Percentiles rank a stretch among this genome's conserved stretches.
These are phyloP conservation scores for Pichia kudriavzevii DNA, from an alignment of 1,139 yeast species.

Conservation along the genomic window DNA sequence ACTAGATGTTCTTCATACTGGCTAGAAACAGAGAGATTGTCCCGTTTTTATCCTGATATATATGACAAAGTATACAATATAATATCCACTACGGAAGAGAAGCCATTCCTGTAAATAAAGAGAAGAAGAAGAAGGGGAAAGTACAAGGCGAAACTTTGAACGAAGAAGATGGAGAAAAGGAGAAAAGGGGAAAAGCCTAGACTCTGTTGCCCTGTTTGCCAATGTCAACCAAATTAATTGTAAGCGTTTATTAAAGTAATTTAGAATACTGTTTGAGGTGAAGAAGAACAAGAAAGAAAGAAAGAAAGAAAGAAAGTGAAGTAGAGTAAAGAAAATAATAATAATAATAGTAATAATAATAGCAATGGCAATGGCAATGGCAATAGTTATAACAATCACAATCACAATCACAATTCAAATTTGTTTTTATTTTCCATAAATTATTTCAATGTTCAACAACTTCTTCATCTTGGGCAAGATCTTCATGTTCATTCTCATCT, in stretches of 20 bases:
- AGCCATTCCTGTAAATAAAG: too few relatives aligned
- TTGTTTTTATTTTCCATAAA: too few relatives aligned
- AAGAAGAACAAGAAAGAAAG: conserved; percentile 1
- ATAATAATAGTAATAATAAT: conserved; percentile 1
- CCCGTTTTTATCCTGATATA: too few relatives aligned
- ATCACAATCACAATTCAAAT: too few relatives aligned
- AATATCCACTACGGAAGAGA: too few relatives aligned
- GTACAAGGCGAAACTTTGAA: too few relatives aligned
- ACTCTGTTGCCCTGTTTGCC: background rate
- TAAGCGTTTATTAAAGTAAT: background rate
- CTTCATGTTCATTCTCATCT: background rate
- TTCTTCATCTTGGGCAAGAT: background rate
- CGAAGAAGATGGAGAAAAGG: background rate
- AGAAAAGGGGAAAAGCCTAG: background rate
- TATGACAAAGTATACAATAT: too few relatives aligned
- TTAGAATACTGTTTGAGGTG: background rate
- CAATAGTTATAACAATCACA: too few relatives aligned
- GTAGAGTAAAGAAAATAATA: background rate
- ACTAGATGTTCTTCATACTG: too few relatives aligned
- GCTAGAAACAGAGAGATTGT: too few relatives aligned
- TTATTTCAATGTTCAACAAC: conserved; percentile 8
- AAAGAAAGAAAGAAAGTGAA: conserved; percentile 2
- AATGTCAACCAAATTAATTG: too few relatives aligned
- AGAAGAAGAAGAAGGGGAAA: conserved; percentile 1
- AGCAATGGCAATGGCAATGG: too few relatives aligned